These are phyloP conservation scores for Kluyveromyces dobzhanskii DNA, from an alignment of 805 yeast genomes.

Conservation along the genomic window DNA sequence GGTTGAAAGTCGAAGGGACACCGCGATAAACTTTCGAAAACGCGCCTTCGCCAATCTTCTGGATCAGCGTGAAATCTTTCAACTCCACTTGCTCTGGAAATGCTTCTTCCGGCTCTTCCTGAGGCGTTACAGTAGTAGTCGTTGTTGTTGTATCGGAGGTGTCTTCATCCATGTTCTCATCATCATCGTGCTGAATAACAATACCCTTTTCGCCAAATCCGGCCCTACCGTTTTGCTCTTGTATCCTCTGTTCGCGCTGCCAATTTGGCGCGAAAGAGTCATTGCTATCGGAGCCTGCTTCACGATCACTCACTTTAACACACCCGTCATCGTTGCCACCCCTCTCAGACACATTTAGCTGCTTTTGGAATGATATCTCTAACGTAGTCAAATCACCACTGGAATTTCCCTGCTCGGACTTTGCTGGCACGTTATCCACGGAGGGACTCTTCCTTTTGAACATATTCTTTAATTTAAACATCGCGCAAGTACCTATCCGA, in stretches of 20 bases:
- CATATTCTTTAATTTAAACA: constrained; percentile 13
- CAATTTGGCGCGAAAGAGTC: neutral
- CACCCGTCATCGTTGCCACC: constrained; percentile 9
- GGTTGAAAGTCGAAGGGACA: constrained; percentile 3
- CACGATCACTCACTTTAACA: constrained; percentile 5
- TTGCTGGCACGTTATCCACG: constrained; percentile 5
- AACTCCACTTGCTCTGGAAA: constrained; percentile 31
- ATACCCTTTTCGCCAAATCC: too few relatives aligned
- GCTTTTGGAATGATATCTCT: constrained; percentile 5
- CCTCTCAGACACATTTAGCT: constrained; percentile 2
- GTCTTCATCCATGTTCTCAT: constrained; percentile 2
- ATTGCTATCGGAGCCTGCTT: neutral
- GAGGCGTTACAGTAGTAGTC: neutral
- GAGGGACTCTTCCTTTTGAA: constrained; percentile 14
- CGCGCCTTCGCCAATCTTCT: constrained; percentile 73
- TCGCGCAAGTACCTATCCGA: neutral
- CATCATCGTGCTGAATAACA: constrained; percentile 6
- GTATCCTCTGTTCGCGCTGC: neutral
- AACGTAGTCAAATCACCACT: constrained; percentile 2
- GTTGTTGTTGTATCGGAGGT: too few relatives aligned
- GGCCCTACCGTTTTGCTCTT: too few relatives aligned
- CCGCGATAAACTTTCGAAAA: constrained; percentile 71
- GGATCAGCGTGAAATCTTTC: constrained; percentile 33
- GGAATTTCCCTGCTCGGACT: constrained; percentile 3
- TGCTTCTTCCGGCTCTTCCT: constrained; percentile 17